These are phyloP conservation scores for Saturnispora serradocipensis DNA, from an alignment of 805 yeast species.

Conservation along the genomic window DNA sequence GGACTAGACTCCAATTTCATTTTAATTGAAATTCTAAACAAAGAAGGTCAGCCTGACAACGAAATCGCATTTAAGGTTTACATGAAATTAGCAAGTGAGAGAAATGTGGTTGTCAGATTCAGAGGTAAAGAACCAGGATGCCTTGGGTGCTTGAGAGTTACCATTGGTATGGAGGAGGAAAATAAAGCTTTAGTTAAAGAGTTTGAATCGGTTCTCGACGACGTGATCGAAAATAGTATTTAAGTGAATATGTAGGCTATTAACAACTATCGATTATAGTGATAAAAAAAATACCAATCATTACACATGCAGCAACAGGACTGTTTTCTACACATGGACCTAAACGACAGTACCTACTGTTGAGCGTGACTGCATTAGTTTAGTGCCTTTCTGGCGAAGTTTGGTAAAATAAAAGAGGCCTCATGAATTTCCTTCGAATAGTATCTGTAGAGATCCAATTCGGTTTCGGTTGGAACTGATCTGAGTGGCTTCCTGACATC, in stretches of 20 bases:
- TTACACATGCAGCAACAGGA: neutral
- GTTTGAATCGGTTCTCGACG: constrained; percentile 18
- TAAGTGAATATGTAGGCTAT: neutral
- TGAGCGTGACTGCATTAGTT: constrained; percentile 7
- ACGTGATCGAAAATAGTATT: constrained; percentile 2
- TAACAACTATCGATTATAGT: neutral
- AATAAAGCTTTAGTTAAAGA: constrained; percentile 44
- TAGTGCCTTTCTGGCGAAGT: constrained; percentile 58
- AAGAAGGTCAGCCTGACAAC: constrained; percentile 55
- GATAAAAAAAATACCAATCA: no score
- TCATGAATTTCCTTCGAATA: constrained; percentile 77
- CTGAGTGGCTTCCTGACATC: constrained; percentile 65
- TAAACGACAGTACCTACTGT: no score
- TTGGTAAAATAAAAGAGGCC: constrained; percentile 88
- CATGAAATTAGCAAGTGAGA: constrained; percentile 56
- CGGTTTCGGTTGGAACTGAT: constrained; percentile 51
- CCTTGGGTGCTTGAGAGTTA: constrained; percentile 75
- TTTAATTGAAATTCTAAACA: constrained; percentile 59
- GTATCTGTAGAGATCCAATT: constrained; percentile 60
- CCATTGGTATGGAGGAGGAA: constrained; percentile 79
- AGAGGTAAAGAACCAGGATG: constrained; percentile 91
- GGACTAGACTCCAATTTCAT: constrained; percentile 82
- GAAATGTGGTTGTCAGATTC: constrained; percentile 78
- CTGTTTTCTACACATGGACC: no score
- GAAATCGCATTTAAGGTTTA: constrained; percentile 60